phyloP scores from a whole-genome alignment of 2,329 filamentous ascomycete species.

The Ampelomyces quisqualis region DNA sequence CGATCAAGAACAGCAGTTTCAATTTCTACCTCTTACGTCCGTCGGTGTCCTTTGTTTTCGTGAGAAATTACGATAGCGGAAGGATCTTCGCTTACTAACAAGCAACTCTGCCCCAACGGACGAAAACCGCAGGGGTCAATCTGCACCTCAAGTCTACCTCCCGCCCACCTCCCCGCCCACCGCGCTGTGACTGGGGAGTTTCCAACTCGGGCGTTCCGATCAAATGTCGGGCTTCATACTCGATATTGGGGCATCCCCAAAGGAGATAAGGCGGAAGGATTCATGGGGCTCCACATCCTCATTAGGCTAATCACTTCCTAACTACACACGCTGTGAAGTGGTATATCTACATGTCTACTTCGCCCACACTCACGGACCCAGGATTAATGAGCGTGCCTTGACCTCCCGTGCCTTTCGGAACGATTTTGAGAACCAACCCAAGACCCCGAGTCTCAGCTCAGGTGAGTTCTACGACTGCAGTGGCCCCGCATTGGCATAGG shows the following conservation, averaged over 20 bases:
- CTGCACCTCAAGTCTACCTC: background rate
- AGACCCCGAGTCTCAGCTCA: slow-evolving; percentile 5
- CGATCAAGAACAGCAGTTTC: slow-evolving; percentile 4
- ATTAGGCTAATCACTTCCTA: slow-evolving; percentile 37
- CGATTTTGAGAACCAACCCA: slow-evolving; percentile 1
- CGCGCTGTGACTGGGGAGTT: background rate
- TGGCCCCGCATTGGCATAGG: slow-evolving; percentile 15
- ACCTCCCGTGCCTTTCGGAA: slow-evolving; percentile 1
- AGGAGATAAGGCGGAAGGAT: slow-evolving; percentile 27
- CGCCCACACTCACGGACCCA: background rate
- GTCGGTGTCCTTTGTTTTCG: background rate
- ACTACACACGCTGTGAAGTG: background rate
- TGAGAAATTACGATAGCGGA: slow-evolving; percentile 1
- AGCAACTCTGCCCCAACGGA: background rate
- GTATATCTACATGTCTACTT: slow-evolving; percentile 5
- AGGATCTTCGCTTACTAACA: slow-evolving; percentile 11
- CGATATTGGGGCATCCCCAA: slow-evolving; percentile 11
- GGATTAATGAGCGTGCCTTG: slow-evolving; percentile 2
- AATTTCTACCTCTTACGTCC: no score
- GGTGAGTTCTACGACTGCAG: slow-evolving; percentile 18
- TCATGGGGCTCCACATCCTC: slow-evolving; percentile 22
- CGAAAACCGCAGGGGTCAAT: slow-evolving; percentile 4
- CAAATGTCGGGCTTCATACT: slow-evolving; percentile 22
- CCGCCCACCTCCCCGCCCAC: background rate
- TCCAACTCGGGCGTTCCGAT: slow-evolving; percentile 20